phyloP scores from a whole-genome alignment of 129 eudicot genomes.

The Saposhnikovia divaricata region DNA sequence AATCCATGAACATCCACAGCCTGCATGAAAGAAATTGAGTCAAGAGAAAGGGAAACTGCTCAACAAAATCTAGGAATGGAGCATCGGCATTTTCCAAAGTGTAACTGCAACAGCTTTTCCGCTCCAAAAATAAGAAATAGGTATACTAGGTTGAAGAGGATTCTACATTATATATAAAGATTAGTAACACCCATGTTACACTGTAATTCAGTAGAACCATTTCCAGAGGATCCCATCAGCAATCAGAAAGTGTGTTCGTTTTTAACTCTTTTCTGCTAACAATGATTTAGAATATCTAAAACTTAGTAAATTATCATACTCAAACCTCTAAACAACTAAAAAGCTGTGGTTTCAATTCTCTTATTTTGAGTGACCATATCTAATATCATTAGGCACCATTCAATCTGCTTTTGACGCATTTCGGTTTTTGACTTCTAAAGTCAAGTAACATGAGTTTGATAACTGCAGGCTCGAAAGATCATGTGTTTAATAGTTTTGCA shows the following conservation, averaged over 20 bases:
- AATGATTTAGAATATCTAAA: not conserved
- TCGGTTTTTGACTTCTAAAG: not conserved
- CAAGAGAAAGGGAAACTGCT: not conserved
- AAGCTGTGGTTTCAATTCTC: not conserved
- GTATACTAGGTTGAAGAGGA: not conserved
- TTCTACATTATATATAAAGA: not conserved
- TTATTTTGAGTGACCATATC: not conserved
- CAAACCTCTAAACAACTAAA: not conserved
- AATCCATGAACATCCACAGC: conserved; percentile 63
- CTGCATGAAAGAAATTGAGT: conserved; percentile 31
- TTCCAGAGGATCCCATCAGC: not conserved
- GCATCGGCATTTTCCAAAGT: not conserved
- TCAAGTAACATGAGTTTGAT: not conserved
- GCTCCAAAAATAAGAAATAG: not conserved
- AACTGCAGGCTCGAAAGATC: not conserved
- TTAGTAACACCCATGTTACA: not conserved
- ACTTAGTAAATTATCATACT: not conserved
- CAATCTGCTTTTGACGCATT: not conserved
- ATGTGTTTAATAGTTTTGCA: not conserved
- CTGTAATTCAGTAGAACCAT: not conserved
- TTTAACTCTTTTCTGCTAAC: not conserved
- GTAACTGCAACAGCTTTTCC: not conserved
- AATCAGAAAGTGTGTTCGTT: not conserved
- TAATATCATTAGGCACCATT: not conserved
- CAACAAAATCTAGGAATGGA: not conserved